A percentile compares a stretch with the other conserved stretches of the same genome.
Conservation (phyloP, 805 yeast genomes). For the Schwanniomyces occidentalis region DNA sequence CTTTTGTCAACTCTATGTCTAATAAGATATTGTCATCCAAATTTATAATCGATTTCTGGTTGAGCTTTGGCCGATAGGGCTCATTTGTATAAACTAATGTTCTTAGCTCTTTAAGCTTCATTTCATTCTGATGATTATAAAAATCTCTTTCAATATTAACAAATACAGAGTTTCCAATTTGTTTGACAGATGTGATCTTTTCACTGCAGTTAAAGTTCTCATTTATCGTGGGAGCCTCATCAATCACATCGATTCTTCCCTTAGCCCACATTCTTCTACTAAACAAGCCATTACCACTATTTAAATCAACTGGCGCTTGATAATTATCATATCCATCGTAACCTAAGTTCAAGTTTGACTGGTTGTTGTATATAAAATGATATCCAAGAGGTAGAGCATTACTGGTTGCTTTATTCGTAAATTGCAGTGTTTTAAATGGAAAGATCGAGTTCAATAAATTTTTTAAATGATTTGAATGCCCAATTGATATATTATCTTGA, state of each 20-base stretch:
- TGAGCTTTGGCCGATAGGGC: neutral
- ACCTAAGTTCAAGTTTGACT: slow-evolving; percentile 49
- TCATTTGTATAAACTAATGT: slow-evolving; percentile 59
- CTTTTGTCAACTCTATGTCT: slow-evolving; percentile 1
- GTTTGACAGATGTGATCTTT: slow-evolving; percentile 41
- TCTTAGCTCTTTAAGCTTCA: slow-evolving; percentile 51
- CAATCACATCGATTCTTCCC: slow-evolving; percentile 53
- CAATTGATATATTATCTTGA: slow-evolving; percentile 20
- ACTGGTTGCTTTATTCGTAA: neutral
- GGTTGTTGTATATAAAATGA: slow-evolving; percentile 69
- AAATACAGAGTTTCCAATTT: slow-evolving; percentile 37
- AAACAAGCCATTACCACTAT: slow-evolving; percentile 29
- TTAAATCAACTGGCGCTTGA: slow-evolving; percentile 56
- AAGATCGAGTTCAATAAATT: slow-evolving; percentile 15
- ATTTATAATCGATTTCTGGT: neutral
- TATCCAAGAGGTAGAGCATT: slow-evolving; percentile 47
- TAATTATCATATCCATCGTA: slow-evolving; percentile 80
- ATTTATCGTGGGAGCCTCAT: slow-evolving; percentile 24
- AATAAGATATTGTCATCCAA: neutral
- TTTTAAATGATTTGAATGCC: slow-evolving; percentile 18
- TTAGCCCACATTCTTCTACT: slow-evolving; percentile 77
- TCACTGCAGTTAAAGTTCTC: slow-evolving; percentile 55
- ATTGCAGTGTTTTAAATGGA: slow-evolving; percentile 1
- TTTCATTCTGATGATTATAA: slow-evolving; percentile 18
- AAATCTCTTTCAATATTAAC: slow-evolving; percentile 60